These are phyloP conservation scores for Geotrichum cucujoidarum DNA, from an alignment of 1,139 yeast species.

Conservation along the genomic window DNA sequence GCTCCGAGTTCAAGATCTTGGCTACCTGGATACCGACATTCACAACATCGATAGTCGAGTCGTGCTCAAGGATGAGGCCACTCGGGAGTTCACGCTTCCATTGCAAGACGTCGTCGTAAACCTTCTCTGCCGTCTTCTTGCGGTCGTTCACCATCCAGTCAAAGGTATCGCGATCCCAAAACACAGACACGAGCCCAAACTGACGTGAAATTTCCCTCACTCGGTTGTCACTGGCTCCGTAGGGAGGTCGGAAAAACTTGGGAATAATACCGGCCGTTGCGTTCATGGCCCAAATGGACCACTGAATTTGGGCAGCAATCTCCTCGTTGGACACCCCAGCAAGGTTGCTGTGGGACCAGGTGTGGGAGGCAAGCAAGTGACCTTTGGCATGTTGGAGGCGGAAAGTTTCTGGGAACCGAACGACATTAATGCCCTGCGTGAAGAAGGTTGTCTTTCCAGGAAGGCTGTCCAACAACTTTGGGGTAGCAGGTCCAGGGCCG, in stretches of 20 bases:
- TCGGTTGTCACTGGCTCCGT: slow-evolving; percentile 87
- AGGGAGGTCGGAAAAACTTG: slow-evolving; percentile 93
- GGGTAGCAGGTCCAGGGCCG: slow-evolving; percentile 79
- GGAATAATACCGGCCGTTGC: slow-evolving; percentile 86
- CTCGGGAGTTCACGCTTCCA: slow-evolving; percentile 43
- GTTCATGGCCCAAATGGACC: slow-evolving; percentile 98
- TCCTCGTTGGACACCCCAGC: slow-evolving; percentile 75
- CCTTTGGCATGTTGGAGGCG: slow-evolving; percentile 52
- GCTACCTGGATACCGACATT: slow-evolving; percentile 58
- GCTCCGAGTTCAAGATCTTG: slow-evolving; percentile 46
- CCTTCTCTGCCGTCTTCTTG: slow-evolving; percentile 46
- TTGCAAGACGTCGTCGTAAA: slow-evolving; percentile 49
- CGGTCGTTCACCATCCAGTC: slow-evolving; percentile 68
- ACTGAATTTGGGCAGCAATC: slow-evolving; percentile 80
- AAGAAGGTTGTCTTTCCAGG: slow-evolving; percentile 66
- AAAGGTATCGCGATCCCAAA: slow-evolving; percentile 89
- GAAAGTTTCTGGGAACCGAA: slow-evolving; percentile 71
- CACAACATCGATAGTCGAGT: slow-evolving; percentile 63
- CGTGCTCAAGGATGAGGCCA: slow-evolving; percentile 83
- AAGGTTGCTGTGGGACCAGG: slow-evolving; percentile 86
- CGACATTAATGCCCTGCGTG: slow-evolving; percentile 75
- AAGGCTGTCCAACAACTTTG: slow-evolving; percentile 51
- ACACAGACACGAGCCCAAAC: slow-evolving; percentile 80
- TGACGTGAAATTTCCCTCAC: slow-evolving; percentile 73
- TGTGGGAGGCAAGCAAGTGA: slow-evolving; percentile 80